A percentile compares a stretch with the other conserved stretches of the same genome.
Conservation (phyloP, 2,329 filamentous ascomycete species). For the Stemphylium beticola region DNA sequence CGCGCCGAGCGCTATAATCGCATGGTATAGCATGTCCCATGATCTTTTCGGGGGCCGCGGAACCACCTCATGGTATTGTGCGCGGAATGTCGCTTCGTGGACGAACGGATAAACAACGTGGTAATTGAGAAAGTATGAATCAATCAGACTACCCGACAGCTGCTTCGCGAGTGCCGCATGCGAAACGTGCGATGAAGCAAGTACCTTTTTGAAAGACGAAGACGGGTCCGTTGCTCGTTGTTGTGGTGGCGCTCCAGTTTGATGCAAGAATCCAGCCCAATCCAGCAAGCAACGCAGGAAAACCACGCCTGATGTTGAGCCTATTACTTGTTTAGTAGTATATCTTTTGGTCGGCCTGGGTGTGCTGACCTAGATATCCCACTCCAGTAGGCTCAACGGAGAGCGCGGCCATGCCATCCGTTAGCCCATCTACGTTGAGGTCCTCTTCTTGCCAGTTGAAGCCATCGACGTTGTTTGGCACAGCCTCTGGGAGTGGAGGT, state of each 20-base stretch:
- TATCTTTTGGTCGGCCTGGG: not conserved
- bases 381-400: slow-evolving; percentile 37
- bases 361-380: slow-evolving; percentile 28
- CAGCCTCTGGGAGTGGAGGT: slow-evolving; percentile 32
- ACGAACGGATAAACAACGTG: slow-evolving; percentile 35
- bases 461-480: slow-evolving; percentile 31
- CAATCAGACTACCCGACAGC: slow-evolving; percentile 27
- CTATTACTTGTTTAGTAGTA: slow-evolving; percentile 12
- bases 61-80: slow-evolving; percentile 34
- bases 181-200: slow-evolving; percentile 31
- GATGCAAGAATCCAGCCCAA: slow-evolving; percentile 36
- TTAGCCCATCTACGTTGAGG: slow-evolving; percentile 26
- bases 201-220: slow-evolving; percentile 18
- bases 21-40: slow-evolving; percentile 35
- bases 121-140: slow-evolving; percentile 34
- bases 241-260: slow-evolving; percentile 22
- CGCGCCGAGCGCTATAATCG: slow-evolving; percentile 31
- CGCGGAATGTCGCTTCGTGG: slow-evolving; percentile 35
- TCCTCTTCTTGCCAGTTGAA: slow-evolving; percentile 36
- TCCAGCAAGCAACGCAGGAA: slow-evolving; percentile 34
- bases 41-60: slow-evolving; percentile 28
- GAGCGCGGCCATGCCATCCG: slow-evolving; percentile 36
- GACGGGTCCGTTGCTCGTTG: slow-evolving; percentile 12
- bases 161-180: slow-evolving; percentile 30
- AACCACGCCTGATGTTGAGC: slow-evolving; percentile 34